These are phyloP conservation scores for Fusarium secorum DNA, from an alignment of 2,329 filamentous ascomycete genomes.

Conservation along the genomic window DNA sequence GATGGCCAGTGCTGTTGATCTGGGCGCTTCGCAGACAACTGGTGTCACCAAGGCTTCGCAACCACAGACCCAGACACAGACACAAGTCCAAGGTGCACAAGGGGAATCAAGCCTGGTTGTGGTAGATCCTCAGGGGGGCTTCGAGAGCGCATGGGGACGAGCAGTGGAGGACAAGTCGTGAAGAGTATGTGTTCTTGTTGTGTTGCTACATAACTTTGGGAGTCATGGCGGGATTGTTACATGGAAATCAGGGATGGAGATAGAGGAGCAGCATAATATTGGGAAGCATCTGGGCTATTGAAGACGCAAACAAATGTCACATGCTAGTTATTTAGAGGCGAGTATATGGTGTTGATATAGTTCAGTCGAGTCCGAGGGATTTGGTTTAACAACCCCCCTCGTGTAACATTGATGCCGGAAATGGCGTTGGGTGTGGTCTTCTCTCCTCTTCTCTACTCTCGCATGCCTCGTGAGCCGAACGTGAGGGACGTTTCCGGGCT, in stretches of 20 bases:
- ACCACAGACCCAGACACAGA: slow-evolving; percentile 21
- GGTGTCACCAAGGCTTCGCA: slow-evolving; percentile 4
- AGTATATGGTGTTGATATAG: not conserved
- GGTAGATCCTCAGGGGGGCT: slow-evolving; percentile 58
- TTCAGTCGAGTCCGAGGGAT: slow-evolving; percentile 18
- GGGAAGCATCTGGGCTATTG: slow-evolving; percentile 28
- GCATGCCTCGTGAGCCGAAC: not conserved
- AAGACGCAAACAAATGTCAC: slow-evolving; percentile 27
- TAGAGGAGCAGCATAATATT: slow-evolving; percentile 22
- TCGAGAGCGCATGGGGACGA: slow-evolving; percentile 76
- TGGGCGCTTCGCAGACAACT: slow-evolving; percentile 38
- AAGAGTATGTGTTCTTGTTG: slow-evolving; percentile 2
- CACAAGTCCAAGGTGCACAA: slow-evolving; percentile 14
- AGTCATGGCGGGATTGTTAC: slow-evolving; percentile 24
- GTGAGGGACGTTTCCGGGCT: not conserved
- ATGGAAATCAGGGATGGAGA: slow-evolving; percentile 6
- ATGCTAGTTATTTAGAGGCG: slow-evolving; percentile 19
- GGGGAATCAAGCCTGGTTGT: slow-evolving; percentile 63
- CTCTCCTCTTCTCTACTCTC: slow-evolving; percentile 6
- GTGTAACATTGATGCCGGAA: slow-evolving; percentile 36
- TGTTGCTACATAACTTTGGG: slow-evolving; percentile 23
- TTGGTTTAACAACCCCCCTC: slow-evolving; percentile 4
- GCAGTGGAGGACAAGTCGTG: slow-evolving; percentile 52
- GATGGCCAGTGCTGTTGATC: slow-evolving; percentile 49
- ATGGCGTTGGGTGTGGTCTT: slow-evolving; percentile 38